phyloP scores from a whole-genome alignment of 345 rosid species.

The Noccaea caerulescens region DNA sequence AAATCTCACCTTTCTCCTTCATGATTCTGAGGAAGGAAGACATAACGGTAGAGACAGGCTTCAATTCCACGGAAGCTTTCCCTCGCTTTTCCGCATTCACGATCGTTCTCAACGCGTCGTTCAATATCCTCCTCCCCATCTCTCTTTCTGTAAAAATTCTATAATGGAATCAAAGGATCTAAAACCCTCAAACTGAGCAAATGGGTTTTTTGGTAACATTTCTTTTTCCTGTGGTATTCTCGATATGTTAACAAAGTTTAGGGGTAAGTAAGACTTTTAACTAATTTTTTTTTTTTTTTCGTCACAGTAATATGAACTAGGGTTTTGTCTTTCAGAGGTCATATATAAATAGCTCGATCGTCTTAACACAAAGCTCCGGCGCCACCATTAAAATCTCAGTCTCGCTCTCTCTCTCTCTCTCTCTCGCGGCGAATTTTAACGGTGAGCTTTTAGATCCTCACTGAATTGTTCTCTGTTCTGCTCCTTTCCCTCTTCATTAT shows the following conservation, averaged over 20 bases:
- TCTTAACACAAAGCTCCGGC: slow-evolving; percentile 34
- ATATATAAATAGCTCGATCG: slow-evolving; percentile 39
- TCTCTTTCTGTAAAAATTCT: background rate
- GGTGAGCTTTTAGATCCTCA: slow-evolving; percentile 25
- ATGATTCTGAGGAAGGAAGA: slow-evolving; percentile 89
- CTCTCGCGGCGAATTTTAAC: slow-evolving; percentile 29
- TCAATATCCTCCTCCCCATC: slow-evolving; percentile 92
- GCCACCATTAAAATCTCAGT: slow-evolving; percentile 25
- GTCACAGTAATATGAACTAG: slow-evolving; percentile 10
- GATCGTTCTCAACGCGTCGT: slow-evolving; percentile 79
- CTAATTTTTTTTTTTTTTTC: background rate
- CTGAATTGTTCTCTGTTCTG: background rate
- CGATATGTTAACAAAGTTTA: background rate
- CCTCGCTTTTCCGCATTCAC: slow-evolving; percentile 91
- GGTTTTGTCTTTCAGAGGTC: slow-evolving; percentile 30
- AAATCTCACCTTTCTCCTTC: slow-evolving; percentile 69
- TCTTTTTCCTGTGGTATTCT: background rate
- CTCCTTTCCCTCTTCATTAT: background rate
- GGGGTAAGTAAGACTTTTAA: slow-evolving; percentile 16
- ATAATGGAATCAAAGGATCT: slow-evolving; percentile 3
- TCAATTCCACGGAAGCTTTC: slow-evolving; percentile 74
- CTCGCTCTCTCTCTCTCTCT: slow-evolving; percentile 13
- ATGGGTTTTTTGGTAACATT: background rate
- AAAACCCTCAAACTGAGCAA: slow-evolving; percentile 20
- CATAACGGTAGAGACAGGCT: slow-evolving; percentile 83